Base-by-base conservation (phyloP, 1,284 basidiomycete species). In the Ustilago esculenta region DNA sequence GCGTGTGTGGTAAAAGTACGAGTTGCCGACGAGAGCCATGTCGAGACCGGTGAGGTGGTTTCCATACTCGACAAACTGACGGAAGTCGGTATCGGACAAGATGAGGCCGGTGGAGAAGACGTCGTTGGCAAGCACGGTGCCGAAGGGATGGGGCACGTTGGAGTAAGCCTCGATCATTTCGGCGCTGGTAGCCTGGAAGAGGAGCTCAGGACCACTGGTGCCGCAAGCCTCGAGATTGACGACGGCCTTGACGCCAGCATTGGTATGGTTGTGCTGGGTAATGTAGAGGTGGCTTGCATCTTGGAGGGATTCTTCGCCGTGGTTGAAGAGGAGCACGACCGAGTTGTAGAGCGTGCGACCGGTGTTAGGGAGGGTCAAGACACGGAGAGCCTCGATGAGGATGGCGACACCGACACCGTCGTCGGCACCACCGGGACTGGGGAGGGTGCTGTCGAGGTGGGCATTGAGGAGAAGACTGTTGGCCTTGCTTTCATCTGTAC, bases 141-240 rank as follows among this genome's bases (percentile, higher is more conserved):
- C 96, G 54, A 90, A 92, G 0, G 93, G 95, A 75, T 90, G 90
- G 55, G 94, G 93, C 0, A 92, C 91, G 71, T 89, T 86, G 0
- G 90, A 87, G 79, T 95, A 97, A 0, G 92, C 94, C 59, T 90
- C 86, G 17, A 98, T 91, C 92, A 98, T 96, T 66, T 94, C 88
- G 66, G 90, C 87, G 12, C 91, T 93, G 0, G 92, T 97, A 0
- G 95, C 95, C 84, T 98, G 95, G 86, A 98, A 98, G 12, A 98
- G 86, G 8, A 98, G 85, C 75, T 94, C 92, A 20, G 89, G 90
- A 0, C 95, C 94, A 5, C 88, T 90, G 0, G 90, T 89, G 0
- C 95, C 95, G 34, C 92, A 94, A 37, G 93, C 91, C 86, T 98
- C 95, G 11, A 98, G 86, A 77, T 98, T 98, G 81, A 98, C 88